phyloP scores from a whole-genome alignment of 1,139 yeast genomes.

The Pichia sp. region DNA sequence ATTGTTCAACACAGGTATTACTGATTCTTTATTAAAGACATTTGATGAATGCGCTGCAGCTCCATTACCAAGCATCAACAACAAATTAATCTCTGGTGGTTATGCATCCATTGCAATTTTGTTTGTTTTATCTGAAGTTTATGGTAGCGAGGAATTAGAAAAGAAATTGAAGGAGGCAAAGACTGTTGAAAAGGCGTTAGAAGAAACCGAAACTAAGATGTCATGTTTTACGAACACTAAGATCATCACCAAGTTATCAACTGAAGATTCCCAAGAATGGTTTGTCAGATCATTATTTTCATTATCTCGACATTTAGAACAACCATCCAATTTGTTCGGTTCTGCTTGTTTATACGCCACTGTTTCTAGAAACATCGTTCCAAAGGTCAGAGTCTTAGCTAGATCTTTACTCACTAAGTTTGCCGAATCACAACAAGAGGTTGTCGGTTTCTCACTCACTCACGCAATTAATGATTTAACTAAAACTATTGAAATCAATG shows the following conservation, averaged over 20 bases:
- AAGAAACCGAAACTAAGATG: conserved; percentile 39
- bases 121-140: conserved; percentile 11
- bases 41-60: conserved; percentile 44
- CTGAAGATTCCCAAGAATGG: conserved; percentile 51
- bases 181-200: conserved; percentile 32
- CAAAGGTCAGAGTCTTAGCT: conserved; percentile 37
- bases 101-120: conserved; percentile 37
- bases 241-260: conserved; percentile 47
- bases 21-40: conserved; percentile 36
- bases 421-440: conserved; percentile 29
- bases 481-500: background rate
- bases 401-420: conserved; percentile 32
- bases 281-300: conserved; percentile 42
- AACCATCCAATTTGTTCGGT: conserved; percentile 29
- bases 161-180: conserved; percentile 21
- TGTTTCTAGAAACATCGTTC: conserved; percentile 39
- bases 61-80: conserved; percentile 50
- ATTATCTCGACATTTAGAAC: conserved; percentile 15
- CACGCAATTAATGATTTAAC: conserved; percentile 32
- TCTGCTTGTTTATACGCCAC: conserved; percentile 45
- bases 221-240: conserved; percentile 44
- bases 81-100: conserved; percentile 49
- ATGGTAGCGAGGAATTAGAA: conserved; percentile 12
- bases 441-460: conserved; percentile 30
- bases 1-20: conserved; percentile 26